phyloP scores from a whole-genome alignment of 768 basidiomycete species.

The Serendipita sp. region DNA sequence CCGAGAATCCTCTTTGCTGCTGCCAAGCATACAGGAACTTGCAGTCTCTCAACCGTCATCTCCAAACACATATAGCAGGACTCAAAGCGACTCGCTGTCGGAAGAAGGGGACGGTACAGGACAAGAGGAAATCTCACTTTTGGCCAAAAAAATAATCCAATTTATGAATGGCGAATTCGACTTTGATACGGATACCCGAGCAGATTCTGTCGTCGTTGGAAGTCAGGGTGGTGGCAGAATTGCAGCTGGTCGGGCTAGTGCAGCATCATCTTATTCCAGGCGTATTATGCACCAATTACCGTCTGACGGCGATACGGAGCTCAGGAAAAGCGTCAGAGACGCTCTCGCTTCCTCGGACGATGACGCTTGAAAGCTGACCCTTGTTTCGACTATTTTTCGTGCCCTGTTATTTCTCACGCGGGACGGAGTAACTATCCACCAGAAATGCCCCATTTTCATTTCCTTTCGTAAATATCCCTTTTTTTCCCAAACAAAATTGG shows the following conservation, averaged over 20 bases:
- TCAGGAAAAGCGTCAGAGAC: slow-evolving; percentile 66
- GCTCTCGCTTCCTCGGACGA: slow-evolving; percentile 31
- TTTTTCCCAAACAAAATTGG: too few species aligned
- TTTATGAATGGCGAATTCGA: slow-evolving; percentile 59
- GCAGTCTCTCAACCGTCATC: slow-evolving; percentile 55
- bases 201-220: slow-evolving; percentile 19
- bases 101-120: slow-evolving; percentile 61
- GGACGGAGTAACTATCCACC: too few species aligned
- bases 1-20: slow-evolving; percentile 61
- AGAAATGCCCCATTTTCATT: too few species aligned
- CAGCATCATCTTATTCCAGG: slow-evolving; percentile 31
- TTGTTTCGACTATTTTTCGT: background rate
- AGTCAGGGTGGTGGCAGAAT: slow-evolving; percentile 30
- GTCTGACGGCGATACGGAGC: slow-evolving; percentile 21
- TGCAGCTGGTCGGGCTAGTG: slow-evolving; percentile 47
- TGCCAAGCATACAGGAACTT: slow-evolving; percentile 75
- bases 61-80: slow-evolving; percentile 48
- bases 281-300: slow-evolving; percentile 48
- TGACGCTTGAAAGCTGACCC: background rate
- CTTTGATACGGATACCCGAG: slow-evolving; percentile 29
- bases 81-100: slow-evolving; percentile 56
- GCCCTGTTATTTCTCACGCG: too few species aligned
- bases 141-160: slow-evolving; percentile 73
- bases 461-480: too few species aligned
- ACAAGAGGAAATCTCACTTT: slow-evolving; percentile 75